A percentile compares a stretch with the other conserved stretches of the same genome.
Evolutionary conservation across 2,329 filamentous ascomycete genomes (phyloP).

Genomic region (Trichoderma sp.): DNA sequence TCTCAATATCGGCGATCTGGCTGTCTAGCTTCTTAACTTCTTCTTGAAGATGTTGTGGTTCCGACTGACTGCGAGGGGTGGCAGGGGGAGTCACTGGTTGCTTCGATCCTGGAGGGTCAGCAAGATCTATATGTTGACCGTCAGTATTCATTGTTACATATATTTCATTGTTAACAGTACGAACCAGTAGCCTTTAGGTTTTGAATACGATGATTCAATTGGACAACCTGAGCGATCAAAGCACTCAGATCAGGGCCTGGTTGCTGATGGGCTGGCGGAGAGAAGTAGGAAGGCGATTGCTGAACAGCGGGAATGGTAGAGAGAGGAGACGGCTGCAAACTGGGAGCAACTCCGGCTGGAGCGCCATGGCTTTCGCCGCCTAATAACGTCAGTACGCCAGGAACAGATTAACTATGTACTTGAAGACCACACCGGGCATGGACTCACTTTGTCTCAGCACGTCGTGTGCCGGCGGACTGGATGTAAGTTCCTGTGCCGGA

Average conservation of each 20-base stretch:
- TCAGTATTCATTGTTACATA: not conserved
- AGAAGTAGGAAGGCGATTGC: not conserved
- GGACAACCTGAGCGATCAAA: not conserved
- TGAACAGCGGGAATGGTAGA: too few relatives aligned
- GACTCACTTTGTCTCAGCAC: too few relatives aligned
- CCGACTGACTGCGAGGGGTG: not conserved
- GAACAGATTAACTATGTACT: too few relatives aligned
- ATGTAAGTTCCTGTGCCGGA: too few relatives aligned
- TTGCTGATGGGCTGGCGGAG: not conserved
- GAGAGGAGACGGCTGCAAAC: too few relatives aligned
- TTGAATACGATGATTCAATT: not conserved
- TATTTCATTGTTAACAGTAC: not conserved
- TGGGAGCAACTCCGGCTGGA: too few relatives aligned
- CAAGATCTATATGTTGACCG: not conserved
- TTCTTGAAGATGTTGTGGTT: not conserved
- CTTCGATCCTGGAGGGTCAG: not conserved
- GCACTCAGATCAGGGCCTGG: not conserved
- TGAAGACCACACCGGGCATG: too few relatives aligned
- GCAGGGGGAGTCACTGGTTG: not conserved
- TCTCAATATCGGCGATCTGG: too few relatives aligned
- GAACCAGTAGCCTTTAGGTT: not conserved
- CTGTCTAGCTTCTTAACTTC: too few relatives aligned
- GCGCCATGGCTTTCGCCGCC: too few relatives aligned
- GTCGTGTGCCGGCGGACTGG: too few relatives aligned
- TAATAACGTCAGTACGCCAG: too few relatives aligned